A percentile compares a stretch with the other conserved stretches of the same genome.
These are phyloP conservation scores for Cordyceps javanica DNA, from an alignment of 2,329 filamentous ascomycete species.

Conservation along the genomic window DNA sequence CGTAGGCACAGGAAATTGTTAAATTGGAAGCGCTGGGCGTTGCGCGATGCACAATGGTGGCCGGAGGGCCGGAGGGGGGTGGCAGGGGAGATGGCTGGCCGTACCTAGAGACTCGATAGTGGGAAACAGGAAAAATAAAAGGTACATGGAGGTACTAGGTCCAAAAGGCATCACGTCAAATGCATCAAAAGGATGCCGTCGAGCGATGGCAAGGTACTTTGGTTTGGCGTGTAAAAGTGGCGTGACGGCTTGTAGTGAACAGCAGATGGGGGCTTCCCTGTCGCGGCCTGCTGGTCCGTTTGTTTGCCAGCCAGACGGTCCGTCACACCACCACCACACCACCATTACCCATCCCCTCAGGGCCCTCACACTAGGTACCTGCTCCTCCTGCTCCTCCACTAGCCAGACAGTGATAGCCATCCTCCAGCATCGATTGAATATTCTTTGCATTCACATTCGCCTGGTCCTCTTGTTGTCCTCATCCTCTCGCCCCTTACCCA, in stretches of 20 bases:
- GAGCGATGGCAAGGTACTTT: conserved; percentile 4
- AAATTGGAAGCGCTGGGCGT: too few relatives aligned
- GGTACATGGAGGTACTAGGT: conserved; percentile 7
- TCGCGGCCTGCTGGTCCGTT: not conserved
- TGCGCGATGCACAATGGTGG: too few relatives aligned
- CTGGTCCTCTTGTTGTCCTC: not conserved
- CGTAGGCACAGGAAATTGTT: too few relatives aligned
- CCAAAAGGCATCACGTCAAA: not conserved
- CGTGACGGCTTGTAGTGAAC: conserved; percentile 2
- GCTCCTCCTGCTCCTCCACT: not conserved
- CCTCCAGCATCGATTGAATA: not conserved
- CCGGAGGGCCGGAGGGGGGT: too few relatives aligned
- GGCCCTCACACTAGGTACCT: not conserved
- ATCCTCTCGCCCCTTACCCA: not conserved
- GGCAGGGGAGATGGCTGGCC: too few relatives aligned
- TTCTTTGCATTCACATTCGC: not conserved
- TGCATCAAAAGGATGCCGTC: not conserved
- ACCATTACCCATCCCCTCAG: too few relatives aligned
- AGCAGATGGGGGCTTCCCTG: not conserved
- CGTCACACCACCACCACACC: conserved; percentile 7
- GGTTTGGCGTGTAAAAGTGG: not conserved
- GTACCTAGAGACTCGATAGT: too few relatives aligned
- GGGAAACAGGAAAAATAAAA: too few relatives aligned
- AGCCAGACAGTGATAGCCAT: too few relatives aligned
- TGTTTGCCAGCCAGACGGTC: not conserved